Evolutionary conservation across 208 protist genomes (phyloP).

Genomic region (Trypanosoma melophagium): DNA sequence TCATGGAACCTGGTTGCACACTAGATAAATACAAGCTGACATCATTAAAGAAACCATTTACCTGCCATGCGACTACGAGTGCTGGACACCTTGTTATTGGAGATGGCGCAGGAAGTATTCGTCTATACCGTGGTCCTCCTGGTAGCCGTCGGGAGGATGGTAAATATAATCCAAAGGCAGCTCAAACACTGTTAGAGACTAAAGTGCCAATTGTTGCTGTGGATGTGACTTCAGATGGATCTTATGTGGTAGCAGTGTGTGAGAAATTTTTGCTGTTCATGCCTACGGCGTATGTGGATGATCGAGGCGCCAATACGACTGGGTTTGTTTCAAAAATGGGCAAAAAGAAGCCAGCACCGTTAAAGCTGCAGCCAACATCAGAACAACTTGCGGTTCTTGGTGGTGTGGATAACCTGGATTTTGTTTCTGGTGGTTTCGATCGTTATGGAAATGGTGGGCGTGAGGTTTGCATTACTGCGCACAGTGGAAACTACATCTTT

Average conservation of each 20-base stretch:
- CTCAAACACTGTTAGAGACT: slow-evolving; percentile 59
- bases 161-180: slow-evolving; percentile 50
- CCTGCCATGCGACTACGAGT: slow-evolving; percentile 58
- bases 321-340: slow-evolving; percentile 59
- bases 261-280: slow-evolving; percentile 44
- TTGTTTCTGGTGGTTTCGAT: slow-evolving; percentile 49
- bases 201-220: slow-evolving; percentile 51
- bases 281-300: slow-evolving; percentile 45
- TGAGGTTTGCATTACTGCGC: slow-evolving; percentile 54
- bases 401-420: slow-evolving; percentile 38
- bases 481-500: slow-evolving; percentile 42
- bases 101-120: slow-evolving; percentile 48
- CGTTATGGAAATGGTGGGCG: slow-evolving; percentile 24
- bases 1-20: slow-evolving; percentile 40
- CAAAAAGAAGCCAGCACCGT: slow-evolving; percentile 45
- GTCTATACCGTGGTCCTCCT: slow-evolving; percentile 63
- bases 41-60: slow-evolving; percentile 38
- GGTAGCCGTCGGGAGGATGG: slow-evolving; percentile 42
- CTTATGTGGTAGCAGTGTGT: slow-evolving; percentile 58
- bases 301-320: slow-evolving; percentile 26
- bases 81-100: slow-evolving; percentile 61
- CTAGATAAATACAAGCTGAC: slow-evolving; percentile 40
- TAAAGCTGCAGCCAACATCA: slow-evolving; percentile 45
- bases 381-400: slow-evolving; percentile 43
- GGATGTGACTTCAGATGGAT: slow-evolving; percentile 60